A percentile compares a stretch with the other conserved stretches of the same genome.
Conservation (phyloP, 768 basidiomycete species). For the Mycena rosella region DNA sequence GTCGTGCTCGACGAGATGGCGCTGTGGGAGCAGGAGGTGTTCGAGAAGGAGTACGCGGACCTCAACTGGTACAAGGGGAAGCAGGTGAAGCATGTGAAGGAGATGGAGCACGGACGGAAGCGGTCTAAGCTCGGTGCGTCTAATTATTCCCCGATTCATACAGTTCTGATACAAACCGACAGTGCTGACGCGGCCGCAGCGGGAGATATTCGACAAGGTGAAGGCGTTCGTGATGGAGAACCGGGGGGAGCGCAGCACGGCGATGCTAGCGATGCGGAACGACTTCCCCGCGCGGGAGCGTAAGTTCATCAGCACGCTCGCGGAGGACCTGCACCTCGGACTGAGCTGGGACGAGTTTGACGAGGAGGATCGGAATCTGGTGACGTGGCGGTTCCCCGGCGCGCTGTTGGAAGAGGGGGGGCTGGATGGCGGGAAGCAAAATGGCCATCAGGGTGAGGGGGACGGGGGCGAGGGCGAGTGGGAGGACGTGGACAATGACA, state of each 20-base stretch:
- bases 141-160: background rate
- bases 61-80: constrained; percentile 96
- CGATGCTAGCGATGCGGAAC: constrained; percentile 78
- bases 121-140: constrained; percentile 74
- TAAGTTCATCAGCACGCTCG: constrained; percentile 81
- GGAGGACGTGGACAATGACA: constrained; percentile 40
- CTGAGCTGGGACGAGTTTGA: constrained; percentile 96
- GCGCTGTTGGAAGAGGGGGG: constrained; percentile 44
- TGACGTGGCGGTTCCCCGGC: constrained; percentile 74
- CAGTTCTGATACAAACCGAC: constrained; percentile 33
- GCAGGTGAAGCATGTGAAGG: constrained; percentile 78
- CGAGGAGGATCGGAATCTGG: constrained; percentile 82
- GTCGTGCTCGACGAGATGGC: constrained; percentile 90
- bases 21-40: constrained; percentile 89
- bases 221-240: constrained; percentile 77
- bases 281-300: constrained; percentile 85
- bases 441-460: constrained; percentile 24
- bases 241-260: constrained; percentile 51
- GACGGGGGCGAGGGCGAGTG: constrained; percentile 22
- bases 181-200: constrained; percentile 83
- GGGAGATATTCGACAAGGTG: constrained; percentile 83
- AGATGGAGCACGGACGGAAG: constrained; percentile 72
- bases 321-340: constrained; percentile 80
- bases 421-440: constrained; percentile 48
- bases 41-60: constrained; percentile 93